A percentile compares a stretch with the other conserved stretches of the same genome.
Conservation (phyloP, 2,329 filamentous ascomycete genomes). For the Ophiostoma himal-ulmi region DNA sequence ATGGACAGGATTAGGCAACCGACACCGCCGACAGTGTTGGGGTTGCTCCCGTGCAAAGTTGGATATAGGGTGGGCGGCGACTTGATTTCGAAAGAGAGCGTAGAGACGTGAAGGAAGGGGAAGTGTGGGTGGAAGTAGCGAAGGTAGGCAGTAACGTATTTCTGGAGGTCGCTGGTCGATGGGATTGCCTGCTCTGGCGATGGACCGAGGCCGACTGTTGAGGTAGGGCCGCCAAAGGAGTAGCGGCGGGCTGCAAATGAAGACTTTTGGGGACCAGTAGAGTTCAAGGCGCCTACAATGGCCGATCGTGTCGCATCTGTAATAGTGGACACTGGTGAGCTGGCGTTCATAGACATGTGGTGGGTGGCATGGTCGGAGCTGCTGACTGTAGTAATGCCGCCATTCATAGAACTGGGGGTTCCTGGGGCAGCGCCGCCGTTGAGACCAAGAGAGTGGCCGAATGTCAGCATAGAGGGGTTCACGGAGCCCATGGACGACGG, state of each 20-base stretch:
- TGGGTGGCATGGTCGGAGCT: slow-evolving; percentile 36
- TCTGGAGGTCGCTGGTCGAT: slow-evolving; percentile 77
- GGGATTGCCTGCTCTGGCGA: slow-evolving; percentile 58
- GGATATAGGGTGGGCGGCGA: slow-evolving; percentile 47
- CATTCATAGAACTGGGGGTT: slow-evolving; percentile 65
- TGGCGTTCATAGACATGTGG: slow-evolving; percentile 39
- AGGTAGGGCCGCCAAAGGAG: slow-evolving; percentile 51
- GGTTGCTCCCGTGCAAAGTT: slow-evolving; percentile 50
- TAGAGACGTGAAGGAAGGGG: slow-evolving; percentile 89
- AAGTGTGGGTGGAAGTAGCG: slow-evolving; percentile 89
- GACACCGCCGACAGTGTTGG: slow-evolving; percentile 57
- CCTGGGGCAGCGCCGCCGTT: slow-evolving; percentile 53
- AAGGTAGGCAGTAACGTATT: slow-evolving; percentile 85
- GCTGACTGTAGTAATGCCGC: slow-evolving; percentile 38
- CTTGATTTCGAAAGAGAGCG: slow-evolving; percentile 76
- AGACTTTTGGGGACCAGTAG: slow-evolving; percentile 43
- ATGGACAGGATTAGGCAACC: slow-evolving; percentile 83
- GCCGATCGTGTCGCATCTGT: slow-evolving; percentile 59
- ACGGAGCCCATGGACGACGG: slow-evolving; percentile 67
- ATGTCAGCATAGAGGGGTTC: slow-evolving; percentile 63
- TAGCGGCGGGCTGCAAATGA: slow-evolving; percentile 59
- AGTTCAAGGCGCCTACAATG: slow-evolving; percentile 52
- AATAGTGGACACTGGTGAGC: slow-evolving; percentile 57
- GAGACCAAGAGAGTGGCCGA: slow-evolving; percentile 62
- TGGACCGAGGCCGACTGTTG: slow-evolving; percentile 44